These are phyloP conservation scores for Crucibulum laeve DNA, from an alignment of 768 basidiomycete genomes.

Conservation along the genomic window DNA sequence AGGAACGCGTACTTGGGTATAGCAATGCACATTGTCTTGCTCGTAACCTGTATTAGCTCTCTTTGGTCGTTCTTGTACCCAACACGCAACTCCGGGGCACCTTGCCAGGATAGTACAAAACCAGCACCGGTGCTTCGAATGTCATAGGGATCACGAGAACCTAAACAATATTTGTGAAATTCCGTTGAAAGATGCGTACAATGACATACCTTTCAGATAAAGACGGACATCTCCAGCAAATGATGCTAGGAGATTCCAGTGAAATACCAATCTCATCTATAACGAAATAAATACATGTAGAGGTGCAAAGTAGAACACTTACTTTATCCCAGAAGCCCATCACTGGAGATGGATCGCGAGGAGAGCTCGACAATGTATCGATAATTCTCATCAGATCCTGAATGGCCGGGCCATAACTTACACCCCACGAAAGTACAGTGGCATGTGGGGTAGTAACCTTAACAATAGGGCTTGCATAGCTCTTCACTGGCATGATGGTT, in stretches of 20 bases:
- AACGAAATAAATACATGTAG: constrained; percentile 4
- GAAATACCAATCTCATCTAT: constrained; percentile 73
- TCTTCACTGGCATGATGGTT: constrained; percentile 94
- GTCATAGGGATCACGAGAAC: constrained; percentile 77
- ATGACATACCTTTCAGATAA: constrained; percentile 76
- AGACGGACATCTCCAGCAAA: constrained; percentile 73
- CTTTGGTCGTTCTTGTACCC: constrained; percentile 65
- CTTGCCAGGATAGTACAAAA: constrained; percentile 82
- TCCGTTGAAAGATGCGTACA: constrained; percentile 1
- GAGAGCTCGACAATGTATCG: constrained; percentile 73
- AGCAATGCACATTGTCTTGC: constrained; percentile 76
- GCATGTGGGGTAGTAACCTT: constrained; percentile 58
- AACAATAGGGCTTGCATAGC: constrained; percentile 75
- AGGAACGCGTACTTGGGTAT: constrained; percentile 72
- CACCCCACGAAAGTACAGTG: constrained; percentile 83
- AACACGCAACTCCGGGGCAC: constrained; percentile 65
- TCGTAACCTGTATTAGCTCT: constrained; percentile 80
- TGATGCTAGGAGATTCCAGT: constrained; percentile 69
- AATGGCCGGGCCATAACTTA: constrained; percentile 81
- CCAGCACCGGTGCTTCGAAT: constrained; percentile 73
- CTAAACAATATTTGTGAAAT: constrained; percentile 29
- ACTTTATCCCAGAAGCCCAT: constrained; percentile 97
- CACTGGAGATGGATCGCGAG: constrained; percentile 76
- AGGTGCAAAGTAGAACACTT: constrained; percentile 10
- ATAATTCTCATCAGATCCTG: constrained; percentile 83